Percentiles rank a stretch among this genome's conserved stretches.
These are phyloP conservation scores for Tritrichomonas musculus DNA, from an alignment of 208 protist genomes.

Conservation along the genomic window DNA sequence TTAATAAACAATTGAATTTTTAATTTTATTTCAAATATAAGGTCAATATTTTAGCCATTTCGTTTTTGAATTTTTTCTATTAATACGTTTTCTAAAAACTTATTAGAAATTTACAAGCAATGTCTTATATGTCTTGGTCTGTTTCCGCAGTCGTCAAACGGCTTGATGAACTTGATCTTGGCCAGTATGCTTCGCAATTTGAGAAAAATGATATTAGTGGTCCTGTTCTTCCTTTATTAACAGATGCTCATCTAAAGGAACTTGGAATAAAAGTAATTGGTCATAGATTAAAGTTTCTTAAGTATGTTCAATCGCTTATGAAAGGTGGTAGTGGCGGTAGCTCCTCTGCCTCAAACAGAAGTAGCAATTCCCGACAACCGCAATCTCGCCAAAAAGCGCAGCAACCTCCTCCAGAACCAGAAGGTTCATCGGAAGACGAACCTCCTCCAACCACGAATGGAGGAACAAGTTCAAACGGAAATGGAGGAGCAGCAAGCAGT, in stretches of 20 bases:
- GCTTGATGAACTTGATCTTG: not conserved
- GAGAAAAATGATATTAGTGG: not conserved
- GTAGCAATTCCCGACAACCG: not conserved
- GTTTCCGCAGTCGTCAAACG: not conserved
- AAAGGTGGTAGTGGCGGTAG: not conserved
- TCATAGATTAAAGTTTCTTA: not conserved
- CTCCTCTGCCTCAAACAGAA: not conserved
- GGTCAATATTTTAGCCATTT: too few relatives aligned
- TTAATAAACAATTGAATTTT: too few relatives aligned
- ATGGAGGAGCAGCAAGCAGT: not conserved
- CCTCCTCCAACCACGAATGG: not conserved
- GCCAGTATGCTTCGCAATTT: not conserved
- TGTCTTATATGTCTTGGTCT: not conserved
- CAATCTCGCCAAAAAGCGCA: too few relatives aligned
- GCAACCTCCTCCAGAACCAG: not conserved
- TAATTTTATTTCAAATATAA: too few relatives aligned
- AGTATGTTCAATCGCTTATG: not conserved
- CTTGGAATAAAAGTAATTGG: not conserved
- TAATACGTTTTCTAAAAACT: too few relatives aligned
- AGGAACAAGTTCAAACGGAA: too few relatives aligned
- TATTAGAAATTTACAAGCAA: too few relatives aligned
- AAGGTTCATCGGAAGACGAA: not conserved
- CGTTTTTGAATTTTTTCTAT: too few relatives aligned
- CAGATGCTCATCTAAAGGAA: not conserved
- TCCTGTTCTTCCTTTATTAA: not conserved